These are phyloP conservation scores for Amaranthus cruentus DNA, from an alignment of 148 eudicot genomes.

Conservation along the genomic window DNA sequence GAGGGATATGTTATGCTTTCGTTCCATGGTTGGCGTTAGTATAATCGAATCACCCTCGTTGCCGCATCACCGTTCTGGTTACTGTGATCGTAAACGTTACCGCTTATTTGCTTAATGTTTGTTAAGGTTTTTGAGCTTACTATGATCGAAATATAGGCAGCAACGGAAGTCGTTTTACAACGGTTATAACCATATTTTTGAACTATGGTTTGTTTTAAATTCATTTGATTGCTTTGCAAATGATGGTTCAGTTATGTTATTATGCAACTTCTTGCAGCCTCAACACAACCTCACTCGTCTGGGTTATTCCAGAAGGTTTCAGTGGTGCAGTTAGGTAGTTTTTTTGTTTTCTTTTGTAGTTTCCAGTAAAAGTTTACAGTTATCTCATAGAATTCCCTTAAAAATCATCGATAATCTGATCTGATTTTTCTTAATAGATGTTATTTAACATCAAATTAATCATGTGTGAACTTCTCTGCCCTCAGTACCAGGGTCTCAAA, in stretches of 20 bases:
- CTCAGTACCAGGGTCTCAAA: conserved; percentile 36
- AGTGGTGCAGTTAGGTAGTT: conserved; percentile 69
- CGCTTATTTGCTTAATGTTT: too few relatives aligned
- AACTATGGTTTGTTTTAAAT: background rate
- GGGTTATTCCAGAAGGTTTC: conserved; percentile 86
- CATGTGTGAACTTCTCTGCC: background rate
- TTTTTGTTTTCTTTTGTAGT: background rate
- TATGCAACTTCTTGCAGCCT: conserved; percentile 38
- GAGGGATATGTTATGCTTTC: too few relatives aligned
- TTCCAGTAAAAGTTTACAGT: background rate
- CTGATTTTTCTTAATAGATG: too few relatives aligned
- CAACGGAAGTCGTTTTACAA: background rate
- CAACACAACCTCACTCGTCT: conserved; percentile 58
- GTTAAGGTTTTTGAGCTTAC: too few relatives aligned
- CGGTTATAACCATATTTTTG: background rate
- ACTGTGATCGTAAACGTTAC: too few relatives aligned
- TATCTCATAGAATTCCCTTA: background rate
- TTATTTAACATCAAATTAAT: background rate
- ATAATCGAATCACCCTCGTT: too few relatives aligned
- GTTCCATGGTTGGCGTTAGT: too few relatives aligned
- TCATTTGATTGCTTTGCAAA: background rate
- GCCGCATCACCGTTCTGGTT: too few relatives aligned
- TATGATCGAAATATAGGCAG: too few relatives aligned
- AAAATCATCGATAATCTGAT: too few relatives aligned
- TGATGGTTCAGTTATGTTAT: background rate